These are phyloP conservation scores for Phlebopus sp. DNA, from an alignment of 1,284 basidiomycete species.

Conservation along the genomic window DNA sequence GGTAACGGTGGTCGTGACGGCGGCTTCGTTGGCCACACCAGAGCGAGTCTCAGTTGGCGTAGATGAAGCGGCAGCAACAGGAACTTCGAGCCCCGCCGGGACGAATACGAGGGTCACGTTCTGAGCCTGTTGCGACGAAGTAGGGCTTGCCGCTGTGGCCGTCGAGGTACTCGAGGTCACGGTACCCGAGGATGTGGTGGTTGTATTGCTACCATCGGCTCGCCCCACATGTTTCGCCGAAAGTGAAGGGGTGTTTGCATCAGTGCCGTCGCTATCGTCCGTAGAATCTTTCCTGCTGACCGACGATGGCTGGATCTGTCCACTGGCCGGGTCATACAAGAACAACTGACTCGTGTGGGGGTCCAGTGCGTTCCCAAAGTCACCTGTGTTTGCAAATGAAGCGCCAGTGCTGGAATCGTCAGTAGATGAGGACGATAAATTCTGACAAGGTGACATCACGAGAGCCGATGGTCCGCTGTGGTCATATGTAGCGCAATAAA, in stretches of 20 bases:
- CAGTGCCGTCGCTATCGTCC: conserved; percentile 15
- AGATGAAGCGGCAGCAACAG: conserved; percentile 10
- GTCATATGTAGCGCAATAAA: conserved; percentile 63
- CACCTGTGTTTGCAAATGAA: not conserved
- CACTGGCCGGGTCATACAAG: conserved; percentile 46
- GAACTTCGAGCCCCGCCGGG: conserved; percentile 34
- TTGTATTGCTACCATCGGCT: conserved; percentile 4
- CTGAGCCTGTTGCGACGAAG: conserved; percentile 25
- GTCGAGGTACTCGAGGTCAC: conserved; percentile 16
- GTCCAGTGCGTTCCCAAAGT: conserved; percentile 19
- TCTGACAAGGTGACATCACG: conserved; percentile 44
- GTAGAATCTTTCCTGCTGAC: too few species aligned
- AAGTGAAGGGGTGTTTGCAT: conserved; percentile 2
- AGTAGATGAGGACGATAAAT: not conserved
- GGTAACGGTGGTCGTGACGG: conserved; percentile 27
- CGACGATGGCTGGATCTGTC: conserved; percentile 55
- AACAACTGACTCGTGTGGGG: conserved; percentile 56
- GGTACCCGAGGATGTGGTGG: not conserved
- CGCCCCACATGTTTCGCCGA: conserved; percentile 11
- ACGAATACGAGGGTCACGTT: conserved; percentile 49
- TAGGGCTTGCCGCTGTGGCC: conserved; percentile 12
- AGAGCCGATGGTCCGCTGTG: conserved; percentile 46
- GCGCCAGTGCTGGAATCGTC: conserved; percentile 2
- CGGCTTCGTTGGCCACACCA: conserved; percentile 6
- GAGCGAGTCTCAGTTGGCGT: conserved; percentile 6